A percentile compares a stretch with the other conserved stretches of the same genome.
phyloP scores from a whole-genome alignment of 176 grass and related monocot species.

The Metroxylon sagu region DNA sequence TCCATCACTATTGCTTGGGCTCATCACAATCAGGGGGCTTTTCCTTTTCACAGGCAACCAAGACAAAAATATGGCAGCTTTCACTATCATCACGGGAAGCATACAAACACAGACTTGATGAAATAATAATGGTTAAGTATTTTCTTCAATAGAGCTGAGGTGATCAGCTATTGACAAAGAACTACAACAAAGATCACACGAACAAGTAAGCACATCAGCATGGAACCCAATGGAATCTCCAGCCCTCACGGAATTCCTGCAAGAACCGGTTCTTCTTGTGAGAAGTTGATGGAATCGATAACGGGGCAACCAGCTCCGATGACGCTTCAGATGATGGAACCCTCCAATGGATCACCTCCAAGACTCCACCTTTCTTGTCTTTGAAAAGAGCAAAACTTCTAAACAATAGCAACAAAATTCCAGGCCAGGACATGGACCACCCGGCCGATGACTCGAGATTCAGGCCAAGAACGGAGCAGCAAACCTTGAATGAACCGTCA shows the following conservation, averaged over 20 bases:
- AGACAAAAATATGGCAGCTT: constrained; percentile 36
- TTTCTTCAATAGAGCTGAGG: constrained; percentile 8
- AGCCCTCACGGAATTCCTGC: constrained; percentile 6
- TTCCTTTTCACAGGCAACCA: constrained; percentile 16
- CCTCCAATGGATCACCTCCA: constrained; percentile 74
- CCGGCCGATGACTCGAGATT: constrained; percentile 34
- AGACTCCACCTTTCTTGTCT: constrained; percentile 23
- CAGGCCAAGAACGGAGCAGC: constrained; percentile 70
- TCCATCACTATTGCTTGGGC: constrained; percentile 6
- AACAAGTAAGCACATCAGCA: constrained; percentile 59
- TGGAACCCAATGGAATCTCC: constrained; percentile 48
- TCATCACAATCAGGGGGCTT: constrained; percentile 1
- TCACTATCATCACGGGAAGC: constrained; percentile 48
- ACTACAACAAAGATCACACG: constrained; percentile 33
- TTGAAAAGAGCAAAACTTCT: constrained; percentile 11
- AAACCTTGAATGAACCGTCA: constrained; percentile 35
- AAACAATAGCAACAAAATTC: constrained; percentile 41
- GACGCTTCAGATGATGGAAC: constrained; percentile 14
- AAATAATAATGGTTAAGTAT: constrained; percentile 29
- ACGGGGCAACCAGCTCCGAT: background rate
- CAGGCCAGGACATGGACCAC: constrained; percentile 60
- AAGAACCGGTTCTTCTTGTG: background rate
- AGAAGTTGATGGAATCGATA: constrained; percentile 13
- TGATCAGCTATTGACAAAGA: background rate
- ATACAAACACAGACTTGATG: constrained; percentile 48